phyloP scores from a whole-genome alignment of 495 filamentous ascomycete species.

The Podospora australis region DNA sequence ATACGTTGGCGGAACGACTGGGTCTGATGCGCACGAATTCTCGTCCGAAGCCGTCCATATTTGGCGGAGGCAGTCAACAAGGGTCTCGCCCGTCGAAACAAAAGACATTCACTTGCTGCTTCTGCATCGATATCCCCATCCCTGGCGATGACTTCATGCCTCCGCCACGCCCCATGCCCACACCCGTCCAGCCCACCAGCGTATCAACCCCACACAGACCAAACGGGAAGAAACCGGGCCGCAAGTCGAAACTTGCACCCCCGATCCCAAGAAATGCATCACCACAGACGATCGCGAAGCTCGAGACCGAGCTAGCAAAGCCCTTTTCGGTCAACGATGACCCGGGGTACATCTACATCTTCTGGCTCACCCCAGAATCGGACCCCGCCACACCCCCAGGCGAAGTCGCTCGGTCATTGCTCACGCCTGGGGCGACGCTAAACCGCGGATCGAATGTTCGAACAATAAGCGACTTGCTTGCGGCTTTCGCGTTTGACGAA shows the following conservation, averaged over 20 bases:
- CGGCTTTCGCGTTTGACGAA: conserved; percentile 41
- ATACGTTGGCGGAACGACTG: conserved; percentile 72
- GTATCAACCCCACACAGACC: conserved; percentile 20
- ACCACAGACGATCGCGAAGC: conserved; percentile 56
- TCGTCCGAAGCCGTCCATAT: conserved; percentile 18
- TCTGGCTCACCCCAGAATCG: conserved; percentile 72
- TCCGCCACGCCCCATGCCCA: conserved; percentile 32
- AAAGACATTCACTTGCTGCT: conserved; percentile 34
- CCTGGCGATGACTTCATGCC: conserved; percentile 31
- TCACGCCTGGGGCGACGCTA: conserved; percentile 37
- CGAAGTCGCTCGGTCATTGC: conserved; percentile 54
- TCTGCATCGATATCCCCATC: conserved; percentile 38
- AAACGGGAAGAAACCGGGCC: conserved; percentile 28
- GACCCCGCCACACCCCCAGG: conserved; percentile 43
- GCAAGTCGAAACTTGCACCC: conserved; percentile 52
- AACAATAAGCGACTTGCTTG: conserved; percentile 61
- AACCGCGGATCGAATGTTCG: conserved; percentile 41
- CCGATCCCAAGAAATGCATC: conserved; percentile 59
- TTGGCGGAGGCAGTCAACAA: conserved; percentile 19
- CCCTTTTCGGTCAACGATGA: conserved; percentile 73
- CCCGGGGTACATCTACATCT: conserved; percentile 95
- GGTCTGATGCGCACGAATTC: conserved; percentile 51
- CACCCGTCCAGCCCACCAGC: conserved; percentile 30
- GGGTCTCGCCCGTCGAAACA: conserved; percentile 26
- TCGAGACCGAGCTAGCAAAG: conserved; percentile 73